Evolutionary conservation across 352 stramenopile genomes (phyloP).

Genomic region (Pythium chondricola): DNA sequence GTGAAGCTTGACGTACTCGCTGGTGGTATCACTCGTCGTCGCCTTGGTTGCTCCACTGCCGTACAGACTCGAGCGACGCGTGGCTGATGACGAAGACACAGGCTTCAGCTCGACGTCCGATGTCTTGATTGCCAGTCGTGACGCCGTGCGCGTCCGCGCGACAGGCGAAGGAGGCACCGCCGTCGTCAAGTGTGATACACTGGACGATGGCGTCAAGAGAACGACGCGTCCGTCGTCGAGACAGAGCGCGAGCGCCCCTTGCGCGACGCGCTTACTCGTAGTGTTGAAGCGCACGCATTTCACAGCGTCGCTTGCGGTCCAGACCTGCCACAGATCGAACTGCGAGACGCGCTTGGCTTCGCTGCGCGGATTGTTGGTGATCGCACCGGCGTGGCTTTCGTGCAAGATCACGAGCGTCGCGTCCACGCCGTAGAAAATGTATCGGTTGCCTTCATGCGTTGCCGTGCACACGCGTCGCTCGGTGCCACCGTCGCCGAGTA

Average conservation of each 20-base stretch:
- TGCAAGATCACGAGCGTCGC: constrained; percentile 55
- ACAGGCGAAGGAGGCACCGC: constrained; percentile 6
- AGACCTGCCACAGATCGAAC: constrained; percentile 73
- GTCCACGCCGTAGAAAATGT: constrained; percentile 51
- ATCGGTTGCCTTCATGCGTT: constrained; percentile 46
- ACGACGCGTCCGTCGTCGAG: constrained; percentile 57
- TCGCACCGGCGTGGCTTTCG: constrained; percentile 24
- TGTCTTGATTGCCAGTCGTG: constrained; percentile 18
- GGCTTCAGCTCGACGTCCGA: constrained; percentile 8
- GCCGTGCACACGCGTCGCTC: constrained; percentile 28
- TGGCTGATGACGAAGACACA: constrained; percentile 7
- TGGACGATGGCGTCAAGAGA: constrained; percentile 40
- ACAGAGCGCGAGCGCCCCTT: constrained; percentile 53
- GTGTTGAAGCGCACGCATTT: constrained; percentile 53
- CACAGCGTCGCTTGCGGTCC: constrained; percentile 35
- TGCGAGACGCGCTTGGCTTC: constrained; percentile 25
- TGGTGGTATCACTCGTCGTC: constrained; percentile 13
- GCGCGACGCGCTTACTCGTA: constrained; percentile 32
- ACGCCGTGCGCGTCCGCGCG: constrained; percentile 6
- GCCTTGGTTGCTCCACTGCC: background rate
- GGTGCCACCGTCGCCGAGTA: background rate
- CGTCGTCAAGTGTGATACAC: constrained; percentile 3
- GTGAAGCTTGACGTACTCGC: constrained; percentile 62
- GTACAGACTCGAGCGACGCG: constrained; percentile 12
- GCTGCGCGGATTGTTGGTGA: constrained; percentile 18